Evolutionary conservation across 169 alveolate genomes (phyloP).

Genomic region (Perkinsus marinus): DNA sequence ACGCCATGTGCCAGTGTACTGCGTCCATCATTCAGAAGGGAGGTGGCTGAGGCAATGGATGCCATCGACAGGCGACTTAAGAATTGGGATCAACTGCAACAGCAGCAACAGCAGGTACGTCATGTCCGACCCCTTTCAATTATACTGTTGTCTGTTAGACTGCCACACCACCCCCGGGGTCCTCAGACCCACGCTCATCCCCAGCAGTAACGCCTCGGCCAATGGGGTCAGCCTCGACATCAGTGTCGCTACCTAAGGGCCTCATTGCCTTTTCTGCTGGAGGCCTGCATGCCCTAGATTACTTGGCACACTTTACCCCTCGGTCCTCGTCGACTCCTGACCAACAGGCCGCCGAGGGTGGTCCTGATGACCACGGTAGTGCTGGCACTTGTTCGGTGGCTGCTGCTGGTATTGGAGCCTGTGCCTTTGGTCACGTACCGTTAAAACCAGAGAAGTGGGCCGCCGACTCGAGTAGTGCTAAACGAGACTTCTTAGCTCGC

Average conservation of each 20-base stretch:
- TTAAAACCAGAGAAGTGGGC: not conserved
- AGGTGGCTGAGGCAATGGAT: not conserved
- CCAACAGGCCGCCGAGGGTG: not conserved
- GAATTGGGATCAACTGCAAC: not conserved
- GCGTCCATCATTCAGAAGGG: not conserved
- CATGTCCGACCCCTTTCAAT: too few species aligned
- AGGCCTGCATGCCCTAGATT: not conserved
- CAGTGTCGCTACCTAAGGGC: not conserved
- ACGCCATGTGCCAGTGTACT: not conserved
- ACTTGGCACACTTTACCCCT: not conserved
- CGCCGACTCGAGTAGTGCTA: not conserved
- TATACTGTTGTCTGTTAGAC: not conserved
- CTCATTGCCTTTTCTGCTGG: not conserved
- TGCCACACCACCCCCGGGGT: too few species aligned
- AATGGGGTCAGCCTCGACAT: too few species aligned
- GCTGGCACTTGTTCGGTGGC: not conserved
- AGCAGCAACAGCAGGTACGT: not conserved
- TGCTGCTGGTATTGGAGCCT: not conserved
- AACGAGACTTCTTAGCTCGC: not conserved
- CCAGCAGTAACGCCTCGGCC: too few species aligned
- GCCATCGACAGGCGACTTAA: not conserved
- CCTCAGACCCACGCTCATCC: too few species aligned
- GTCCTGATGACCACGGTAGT: not conserved
- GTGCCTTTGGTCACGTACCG: not conserved
- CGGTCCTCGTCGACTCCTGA: not conserved